Base-by-base conservation (phyloP, 306 rosid genomes). In the Cicer cuneatum region DNA sequence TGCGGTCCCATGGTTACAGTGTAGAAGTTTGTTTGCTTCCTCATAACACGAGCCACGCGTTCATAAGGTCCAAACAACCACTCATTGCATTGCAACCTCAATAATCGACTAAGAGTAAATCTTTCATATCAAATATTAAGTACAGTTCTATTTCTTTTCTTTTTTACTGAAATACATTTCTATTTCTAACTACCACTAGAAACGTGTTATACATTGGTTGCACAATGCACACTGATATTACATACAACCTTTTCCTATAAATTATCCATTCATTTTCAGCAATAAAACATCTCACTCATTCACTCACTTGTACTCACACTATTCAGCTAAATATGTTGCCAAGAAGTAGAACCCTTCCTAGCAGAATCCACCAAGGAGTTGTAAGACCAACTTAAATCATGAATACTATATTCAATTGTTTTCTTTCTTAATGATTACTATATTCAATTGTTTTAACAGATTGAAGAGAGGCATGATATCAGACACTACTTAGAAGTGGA, bases 291-390 rank as follows among this genome's bases (percentile, higher is more conserved):
- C 58, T 51, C 53, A 61, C 75, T n/a, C n/a, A n/a, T n/a, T 37
- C 35, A 46, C 65, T 46, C 59, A 14, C 2, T 72, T 67, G 29
- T 53, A 43, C 2, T 29, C n/a, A 35, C 3, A 39, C 10, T 54
- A 29, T 66, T 66, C 60, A 41, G 57, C 61, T 21, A 71, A 53
- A 51, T 75, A 87, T 91, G 97, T 78, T 91, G 88, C 51, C 84
- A 14, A 85, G 88, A 69, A 89, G 94, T 56, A 81, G 97, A 77
- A 91, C 92, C 10, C 92, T 91, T 79, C 97, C 97, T 2, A 82
- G 84, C 87, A 91, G 89, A 85, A 85, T 87, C 79, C 90, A 89
- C 71, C 92, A 89, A 48, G 97, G 94, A 72, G 80, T 72, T 80
- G 94, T 90, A 83, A 83, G 87, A 65, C 2, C 21, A 21, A 10